phyloP scores from a whole-genome alignment of 1,139 yeast genomes.

The Candida mesenterica region DNA sequence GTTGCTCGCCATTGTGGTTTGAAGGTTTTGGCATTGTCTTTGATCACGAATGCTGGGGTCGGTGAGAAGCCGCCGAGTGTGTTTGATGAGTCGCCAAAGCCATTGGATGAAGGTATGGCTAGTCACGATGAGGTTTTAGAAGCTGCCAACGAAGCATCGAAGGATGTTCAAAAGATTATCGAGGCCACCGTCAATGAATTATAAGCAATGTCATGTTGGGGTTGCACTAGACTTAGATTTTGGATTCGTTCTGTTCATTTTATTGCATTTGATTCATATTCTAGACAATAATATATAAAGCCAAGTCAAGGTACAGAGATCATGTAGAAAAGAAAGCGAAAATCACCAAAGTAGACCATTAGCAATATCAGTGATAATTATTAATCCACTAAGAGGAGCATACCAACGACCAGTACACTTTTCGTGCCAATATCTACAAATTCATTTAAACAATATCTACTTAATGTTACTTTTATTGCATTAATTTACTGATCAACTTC shows the following conservation, averaged over 20 bases:
- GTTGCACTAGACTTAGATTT: conserved; percentile 1
- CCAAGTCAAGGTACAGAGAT: too few species aligned
- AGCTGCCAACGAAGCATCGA: conserved; percentile 76
- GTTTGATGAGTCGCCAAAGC: conserved; percentile 49
- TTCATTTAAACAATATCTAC: too few species aligned
- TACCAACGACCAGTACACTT: too few species aligned
- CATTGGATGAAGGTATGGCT: conserved; percentile 76
- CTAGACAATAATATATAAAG: too few species aligned
- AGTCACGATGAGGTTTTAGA: conserved; percentile 86
- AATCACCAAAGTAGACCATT: too few species aligned
- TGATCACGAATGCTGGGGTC: conserved; percentile 83
- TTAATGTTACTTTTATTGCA: too few species aligned
- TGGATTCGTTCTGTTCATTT: neutral
- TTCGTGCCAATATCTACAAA: too few species aligned
- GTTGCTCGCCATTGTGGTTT: conserved; percentile 88
- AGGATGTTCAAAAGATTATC: conserved; percentile 71
- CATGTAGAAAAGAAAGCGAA: too few species aligned
- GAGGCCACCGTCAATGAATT: conserved; percentile 58
- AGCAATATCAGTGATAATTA: too few species aligned
- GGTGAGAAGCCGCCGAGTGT: conserved; percentile 76
- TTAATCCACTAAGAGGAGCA: too few species aligned
- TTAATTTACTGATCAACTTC: conserved; percentile 70
- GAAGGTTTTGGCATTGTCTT: conserved; percentile 76
- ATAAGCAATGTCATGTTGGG: conserved; percentile 16
- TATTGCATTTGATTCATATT: conserved; percentile 1